Conservation (phyloP, 345 rosid genomes). For the Hibiscus syriacus region DNA sequence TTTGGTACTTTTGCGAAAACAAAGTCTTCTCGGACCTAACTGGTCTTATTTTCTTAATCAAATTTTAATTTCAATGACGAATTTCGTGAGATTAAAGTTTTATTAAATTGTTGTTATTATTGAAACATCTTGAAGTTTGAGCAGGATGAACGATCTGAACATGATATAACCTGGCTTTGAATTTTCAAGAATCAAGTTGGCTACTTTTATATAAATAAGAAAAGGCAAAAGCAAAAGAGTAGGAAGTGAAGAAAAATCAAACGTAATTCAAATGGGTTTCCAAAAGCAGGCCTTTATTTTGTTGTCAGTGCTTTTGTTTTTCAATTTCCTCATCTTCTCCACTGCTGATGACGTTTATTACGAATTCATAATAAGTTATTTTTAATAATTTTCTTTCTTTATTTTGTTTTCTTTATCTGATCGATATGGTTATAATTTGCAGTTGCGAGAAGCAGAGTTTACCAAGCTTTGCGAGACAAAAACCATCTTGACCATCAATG, state of each 20-base stretch:
- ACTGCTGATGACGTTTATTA: not conserved
- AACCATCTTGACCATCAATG: slow-evolving; percentile 37
- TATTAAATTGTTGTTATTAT: too few species aligned
- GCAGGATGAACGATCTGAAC: too few species aligned
- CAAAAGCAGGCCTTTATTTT: not conserved
- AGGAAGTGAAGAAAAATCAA: not conserved
- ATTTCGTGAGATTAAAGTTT: not conserved
- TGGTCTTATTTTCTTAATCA: not conserved
- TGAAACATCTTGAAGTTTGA: too few species aligned
- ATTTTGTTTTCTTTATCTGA: not conserved
- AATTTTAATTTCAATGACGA: not conserved
- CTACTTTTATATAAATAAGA: not conserved
- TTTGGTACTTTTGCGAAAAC: not conserved
- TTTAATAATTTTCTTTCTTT: not conserved
- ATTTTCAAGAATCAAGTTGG: too few species aligned
- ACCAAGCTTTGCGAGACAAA: slow-evolving; percentile 35
- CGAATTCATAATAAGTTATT: not conserved
- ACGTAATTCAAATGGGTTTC: not conserved
- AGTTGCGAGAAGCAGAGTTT: slow-evolving; percentile 7
- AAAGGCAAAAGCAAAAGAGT: not conserved
- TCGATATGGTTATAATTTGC: not conserved
- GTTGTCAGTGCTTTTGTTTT: slow-evolving; percentile 2
- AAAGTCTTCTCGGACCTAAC: not conserved
- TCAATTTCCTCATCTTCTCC: not conserved
- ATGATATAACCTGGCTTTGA: too few species aligned